Evolutionary conservation across 2,329 filamentous ascomycete species (phyloP).

Genomic region (Macroventuria anomochaeta): DNA sequence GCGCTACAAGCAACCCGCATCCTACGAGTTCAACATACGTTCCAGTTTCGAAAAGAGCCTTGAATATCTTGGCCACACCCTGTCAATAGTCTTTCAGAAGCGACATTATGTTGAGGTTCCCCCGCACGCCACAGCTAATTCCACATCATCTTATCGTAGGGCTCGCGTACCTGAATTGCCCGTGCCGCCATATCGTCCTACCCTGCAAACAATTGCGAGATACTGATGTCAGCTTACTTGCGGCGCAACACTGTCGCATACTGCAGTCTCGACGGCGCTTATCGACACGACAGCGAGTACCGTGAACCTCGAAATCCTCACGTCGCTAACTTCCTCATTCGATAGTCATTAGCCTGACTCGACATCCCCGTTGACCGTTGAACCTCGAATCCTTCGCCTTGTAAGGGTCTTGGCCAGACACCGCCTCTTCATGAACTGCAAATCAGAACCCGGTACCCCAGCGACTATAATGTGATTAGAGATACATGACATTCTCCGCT

Average conservation of each 20-base stretch:
- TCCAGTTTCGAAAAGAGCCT: background rate
- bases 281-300: constrained; percentile 4
- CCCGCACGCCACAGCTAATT: constrained; percentile 28
- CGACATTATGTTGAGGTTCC: constrained; percentile 18
- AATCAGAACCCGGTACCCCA: background rate
- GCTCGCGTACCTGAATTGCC: constrained; percentile 19
- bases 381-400: constrained; percentile 25
- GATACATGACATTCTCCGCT: constrained; percentile 1
- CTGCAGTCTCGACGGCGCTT: constrained; percentile 31
- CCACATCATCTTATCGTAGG: constrained; percentile 5
- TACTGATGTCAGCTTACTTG: constrained; percentile 23
- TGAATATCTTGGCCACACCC: background rate
- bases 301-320: background rate
- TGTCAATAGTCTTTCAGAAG: constrained; percentile 3
- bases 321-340: constrained; percentile 6
- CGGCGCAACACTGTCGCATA: constrained; percentile 28
- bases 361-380: constrained; percentile 28
- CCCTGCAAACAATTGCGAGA: constrained; percentile 2
- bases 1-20: background rate
- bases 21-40: background rate
- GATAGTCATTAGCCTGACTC: constrained; percentile 20
- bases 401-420: constrained; percentile 12
- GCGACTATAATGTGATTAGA: constrained; percentile 1
- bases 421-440: constrained; percentile 5
- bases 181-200: constrained; percentile 24